Base-by-base conservation (phyloP, 2,329 filamentous ascomycete species). In the Cladosporium sphaerospermum region DNA sequence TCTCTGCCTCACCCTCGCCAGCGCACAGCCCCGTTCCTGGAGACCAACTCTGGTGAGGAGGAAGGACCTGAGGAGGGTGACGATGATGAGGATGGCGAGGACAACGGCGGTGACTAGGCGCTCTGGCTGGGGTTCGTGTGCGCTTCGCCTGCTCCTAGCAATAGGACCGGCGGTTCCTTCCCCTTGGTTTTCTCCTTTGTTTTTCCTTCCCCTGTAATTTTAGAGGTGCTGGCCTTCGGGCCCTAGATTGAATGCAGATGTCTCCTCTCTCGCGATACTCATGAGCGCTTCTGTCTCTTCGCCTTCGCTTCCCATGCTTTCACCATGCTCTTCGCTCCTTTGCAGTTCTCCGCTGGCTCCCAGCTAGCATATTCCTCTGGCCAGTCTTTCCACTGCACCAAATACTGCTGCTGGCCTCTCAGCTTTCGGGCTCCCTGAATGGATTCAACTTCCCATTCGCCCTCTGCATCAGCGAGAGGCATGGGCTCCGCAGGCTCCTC, bases 311-410 rank as follows among this genome's bases (percentile, higher is more conserved):
- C 45, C 3, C 9, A 39, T 47, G 31, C 45, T 4, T 23, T 3
- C 3, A 47, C 9, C 23, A 48, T 9, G 5, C 8, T 2, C 9
- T n/a, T 28, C 7, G 36, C 36, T 10, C 19, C 9, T 18, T 2
- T 5, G 16, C 14, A 37, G 33, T 48, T 23, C 5, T 10, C 28
- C 10, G 9, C 19, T 11, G 33, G 45, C 18, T 48, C 45, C 36
- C 19, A 48, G 13, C 18, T 18, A 7, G 14, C 7, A 18, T 48
- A 48, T 4, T 37, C 36, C n/a, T 39, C 33, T 48, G 19, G 45
- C 45, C 19, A 48, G 32, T 16, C 45, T 19, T 48, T 48, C 45
- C 19, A 48, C 14, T 48, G 14, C 6, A 48, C 45, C 19, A 48
- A 32, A 10, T 48, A 48, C 36, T 28, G 37, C 9, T 19, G 14